Evolutionary conservation across 2,329 filamentous ascomycete genomes (phyloP).

Genomic region (Calonectria fujianensis): DNA sequence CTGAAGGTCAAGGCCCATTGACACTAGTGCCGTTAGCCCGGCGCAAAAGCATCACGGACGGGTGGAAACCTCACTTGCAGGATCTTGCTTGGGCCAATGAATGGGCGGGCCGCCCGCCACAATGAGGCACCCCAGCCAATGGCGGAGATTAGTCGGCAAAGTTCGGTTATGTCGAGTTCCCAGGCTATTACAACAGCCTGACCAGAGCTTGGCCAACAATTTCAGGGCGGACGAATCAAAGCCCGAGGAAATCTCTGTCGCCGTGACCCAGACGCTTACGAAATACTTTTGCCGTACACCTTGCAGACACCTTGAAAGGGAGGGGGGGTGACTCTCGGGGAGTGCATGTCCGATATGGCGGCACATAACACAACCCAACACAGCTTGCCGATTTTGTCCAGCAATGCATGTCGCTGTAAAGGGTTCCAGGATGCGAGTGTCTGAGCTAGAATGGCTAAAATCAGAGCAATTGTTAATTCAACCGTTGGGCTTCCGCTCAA

Average conservation of each 20-base stretch:
- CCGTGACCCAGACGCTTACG: conserved; percentile 43
- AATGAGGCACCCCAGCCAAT: conserved; percentile 42
- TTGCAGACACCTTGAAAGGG: conserved; percentile 17
- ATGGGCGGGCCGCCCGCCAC: conserved; percentile 7
- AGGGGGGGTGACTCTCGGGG: conserved; percentile 39
- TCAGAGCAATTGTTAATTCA: conserved; percentile 19
- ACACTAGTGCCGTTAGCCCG: conserved; percentile 51
- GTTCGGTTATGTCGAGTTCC: conserved; percentile 46
- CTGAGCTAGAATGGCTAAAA: conserved; percentile 18
- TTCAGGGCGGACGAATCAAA: conserved; percentile 46
- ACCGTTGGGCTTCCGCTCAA: background rate
- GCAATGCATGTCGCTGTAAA: conserved; percentile 40
- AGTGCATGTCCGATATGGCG: conserved; percentile 40
- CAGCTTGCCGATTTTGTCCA: conserved; percentile 37
- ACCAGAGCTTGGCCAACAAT: conserved; percentile 36
- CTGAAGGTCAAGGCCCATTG: conserved; percentile 31
- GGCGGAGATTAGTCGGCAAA: conserved; percentile 53
- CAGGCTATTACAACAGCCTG: conserved; percentile 42
- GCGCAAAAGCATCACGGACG: conserved; percentile 42
- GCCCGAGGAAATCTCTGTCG: conserved; percentile 52
- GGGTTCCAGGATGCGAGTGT: conserved; percentile 36
- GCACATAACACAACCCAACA: conserved; percentile 32
- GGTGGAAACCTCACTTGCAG: conserved; percentile 47
- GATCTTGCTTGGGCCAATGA: conserved; percentile 47
- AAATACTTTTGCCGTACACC: conserved; percentile 21